Base-by-base conservation (phyloP, 495 filamentous ascomycete genomes). In the Hypoxylon perforatum region DNA sequence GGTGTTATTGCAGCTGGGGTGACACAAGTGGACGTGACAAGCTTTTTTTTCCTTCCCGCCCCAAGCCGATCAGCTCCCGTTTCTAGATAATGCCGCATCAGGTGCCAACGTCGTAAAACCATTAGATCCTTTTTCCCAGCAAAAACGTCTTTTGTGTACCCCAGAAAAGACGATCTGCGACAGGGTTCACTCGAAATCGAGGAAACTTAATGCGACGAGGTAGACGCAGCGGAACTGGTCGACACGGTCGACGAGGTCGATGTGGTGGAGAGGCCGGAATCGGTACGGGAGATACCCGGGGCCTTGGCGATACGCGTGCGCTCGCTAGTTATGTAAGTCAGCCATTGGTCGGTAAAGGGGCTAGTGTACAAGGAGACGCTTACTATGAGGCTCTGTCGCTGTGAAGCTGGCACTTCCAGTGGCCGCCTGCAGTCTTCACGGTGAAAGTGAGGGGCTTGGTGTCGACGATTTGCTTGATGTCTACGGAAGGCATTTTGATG, bases 341-440 rank as follows among this genome's bases (percentile, higher is more conserved):
- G 67, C 46, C 28, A 11, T 38, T 46, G 25, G 5, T 19, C 46
- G 22, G 12, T 3, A 39, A 49, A 18, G 30, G 10, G 10, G 14
- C 17, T 39, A 18, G 22, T 11, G 9, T 19, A 46, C 25, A 47
- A n/a, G 9, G 17, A 7, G 0, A 14, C 11, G 70, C 77, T 74
- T 75, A 83, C 80, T 78, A 78, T 49, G 76, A 62, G 48, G 74
- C 69, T 45, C 79, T 76, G 68, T 81, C 77, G 33, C 47, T 64
- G 65, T 80, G 68, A 9, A 83, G 50, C 21, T 72, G 76, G 72
- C 78, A 80, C 39, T 74, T 46, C 75, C 77, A 83, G 61, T 70
- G 73, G 44, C 70, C 71, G 28, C 52, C 50, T 45, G 74, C 74
- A 4, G 79, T 74, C 73, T 73, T 77, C 64, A 83, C 77, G 44